Conservation (phyloP, 257 asterid genomes). For the Galeopsis tetrahit region DNA sequence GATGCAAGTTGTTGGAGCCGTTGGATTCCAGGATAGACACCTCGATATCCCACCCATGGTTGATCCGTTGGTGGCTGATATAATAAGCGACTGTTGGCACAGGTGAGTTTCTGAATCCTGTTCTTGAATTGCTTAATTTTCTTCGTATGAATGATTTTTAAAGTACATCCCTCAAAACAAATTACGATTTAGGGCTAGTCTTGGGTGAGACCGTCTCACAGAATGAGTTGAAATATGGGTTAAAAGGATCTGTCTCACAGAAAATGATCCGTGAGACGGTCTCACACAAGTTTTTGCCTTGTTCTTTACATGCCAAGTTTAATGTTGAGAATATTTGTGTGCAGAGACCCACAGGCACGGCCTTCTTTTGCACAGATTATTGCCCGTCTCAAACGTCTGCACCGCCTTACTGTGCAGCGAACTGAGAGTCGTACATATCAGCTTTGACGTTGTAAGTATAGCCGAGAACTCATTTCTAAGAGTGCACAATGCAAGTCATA, state of each 20-base stretch:
- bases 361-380: slow-evolving; percentile 92
- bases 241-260: no score
- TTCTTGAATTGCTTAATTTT: not conserved
- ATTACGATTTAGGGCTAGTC: no score
- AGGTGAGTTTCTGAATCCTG: slow-evolving; percentile 49
- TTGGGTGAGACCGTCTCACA: no score
- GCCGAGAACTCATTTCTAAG: slow-evolving; percentile 43
- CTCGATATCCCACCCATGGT: slow-evolving; percentile 73
- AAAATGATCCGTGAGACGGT: no score
- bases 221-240: no score
- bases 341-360: slow-evolving; percentile 80
- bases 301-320: not conserved
- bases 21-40: slow-evolving; percentile 88
- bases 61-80: slow-evolving; percentile 79
- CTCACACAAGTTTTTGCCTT: no score
- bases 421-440: slow-evolving; percentile 42
- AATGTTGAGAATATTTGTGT: slow-evolving; percentile 22
- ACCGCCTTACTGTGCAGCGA: slow-evolving; percentile 57
- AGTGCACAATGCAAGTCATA: slow-evolving; percentile 31
- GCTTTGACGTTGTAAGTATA: slow-evolving; percentile 43
- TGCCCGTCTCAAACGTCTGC: slow-evolving; percentile 74
- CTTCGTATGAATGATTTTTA: not conserved
- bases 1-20: slow-evolving; percentile 99
- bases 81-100: slow-evolving; percentile 83
- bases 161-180: not conserved